Evolutionary conservation across 1,284 basidiomycete genomes (phyloP).

Genomic region (Pyrrhoderma noxium): DNA sequence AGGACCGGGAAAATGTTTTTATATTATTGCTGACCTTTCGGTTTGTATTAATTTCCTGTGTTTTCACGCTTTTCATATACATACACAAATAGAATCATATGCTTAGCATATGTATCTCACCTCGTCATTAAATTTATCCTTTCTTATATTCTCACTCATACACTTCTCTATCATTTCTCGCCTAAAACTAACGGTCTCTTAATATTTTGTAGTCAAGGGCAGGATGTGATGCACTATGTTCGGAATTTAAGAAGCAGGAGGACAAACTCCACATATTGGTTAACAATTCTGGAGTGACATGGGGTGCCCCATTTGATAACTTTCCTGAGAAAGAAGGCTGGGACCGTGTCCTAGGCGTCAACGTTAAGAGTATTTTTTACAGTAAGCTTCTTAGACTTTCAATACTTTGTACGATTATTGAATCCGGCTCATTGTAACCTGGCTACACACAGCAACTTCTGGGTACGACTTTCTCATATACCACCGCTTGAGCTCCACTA

Average conservation of each 20-base stretch:
- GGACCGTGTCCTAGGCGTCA: slow-evolving; percentile 75
- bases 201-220: slow-evolving; percentile 75
- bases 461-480: too few species aligned
- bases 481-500: too few species aligned
- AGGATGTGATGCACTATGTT: slow-evolving; percentile 71
- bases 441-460: too few species aligned
- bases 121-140: too few species aligned
- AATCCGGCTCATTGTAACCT: neutral
- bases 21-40: slow-evolving; percentile 66
- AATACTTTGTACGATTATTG: neutral
- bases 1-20: slow-evolving; percentile 55
- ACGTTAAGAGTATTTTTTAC: slow-evolving; percentile 79
- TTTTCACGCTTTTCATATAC: neutral
- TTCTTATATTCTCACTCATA: too few species aligned
- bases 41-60: slow-evolving; percentile 35
- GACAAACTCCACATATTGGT: slow-evolving; percentile 69
- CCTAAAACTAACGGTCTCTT: too few species aligned
- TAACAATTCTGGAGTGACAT: slow-evolving; percentile 76
- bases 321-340: slow-evolving; percentile 78
- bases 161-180: too few species aligned
- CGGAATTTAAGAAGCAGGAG: slow-evolving; percentile 63
- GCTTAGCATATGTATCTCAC: too few species aligned
- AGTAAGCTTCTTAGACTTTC: slow-evolving; percentile 38
- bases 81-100: too few species aligned
- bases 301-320: slow-evolving; percentile 69